Conservation (phyloP, 2,329 filamentous ascomycete species). For the Neopestalotiopsis clavispora region DNA sequence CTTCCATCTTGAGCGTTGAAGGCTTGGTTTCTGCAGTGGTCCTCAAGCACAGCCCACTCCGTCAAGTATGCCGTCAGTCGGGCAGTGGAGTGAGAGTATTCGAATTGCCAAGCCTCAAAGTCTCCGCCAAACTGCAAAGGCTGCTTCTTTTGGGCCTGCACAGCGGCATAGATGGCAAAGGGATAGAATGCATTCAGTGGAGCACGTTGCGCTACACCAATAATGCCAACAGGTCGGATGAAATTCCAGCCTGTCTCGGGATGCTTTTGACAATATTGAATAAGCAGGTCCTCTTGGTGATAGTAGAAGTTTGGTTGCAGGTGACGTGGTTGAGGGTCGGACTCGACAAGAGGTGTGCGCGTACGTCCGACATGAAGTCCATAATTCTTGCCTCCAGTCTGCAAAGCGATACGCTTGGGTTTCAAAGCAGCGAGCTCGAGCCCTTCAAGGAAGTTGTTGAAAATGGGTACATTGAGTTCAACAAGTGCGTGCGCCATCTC, state of each 20-base stretch:
- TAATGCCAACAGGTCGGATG: not conserved
- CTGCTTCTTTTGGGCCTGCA: not conserved
- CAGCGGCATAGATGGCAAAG: not conserved
- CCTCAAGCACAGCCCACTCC: not conserved
- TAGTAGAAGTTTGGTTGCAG: constrained; percentile 2
- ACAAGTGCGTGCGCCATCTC: not conserved
- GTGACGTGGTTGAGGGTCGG: not conserved
- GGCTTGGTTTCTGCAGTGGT: not conserved
- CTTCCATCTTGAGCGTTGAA: not conserved
- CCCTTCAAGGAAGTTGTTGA: not conserved
- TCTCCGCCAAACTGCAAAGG: not conserved
- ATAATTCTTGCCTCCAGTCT: constrained; percentile 4
- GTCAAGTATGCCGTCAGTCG: not conserved
- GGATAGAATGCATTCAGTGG: not conserved
- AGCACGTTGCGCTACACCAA: not conserved
- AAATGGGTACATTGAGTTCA: not conserved
- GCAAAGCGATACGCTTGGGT: not conserved
- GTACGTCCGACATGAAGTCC: not conserved
- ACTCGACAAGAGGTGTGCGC: not conserved
- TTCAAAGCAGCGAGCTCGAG: not conserved
- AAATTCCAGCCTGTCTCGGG: not conserved
- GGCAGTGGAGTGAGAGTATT: not conserved
- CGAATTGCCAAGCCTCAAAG: not conserved
- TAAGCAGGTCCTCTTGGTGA: not conserved
- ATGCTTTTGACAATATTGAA: not conserved